These are phyloP conservation scores for Zarea fungicola DNA, from an alignment of 2,329 filamentous ascomycete genomes.

Conservation along the genomic window DNA sequence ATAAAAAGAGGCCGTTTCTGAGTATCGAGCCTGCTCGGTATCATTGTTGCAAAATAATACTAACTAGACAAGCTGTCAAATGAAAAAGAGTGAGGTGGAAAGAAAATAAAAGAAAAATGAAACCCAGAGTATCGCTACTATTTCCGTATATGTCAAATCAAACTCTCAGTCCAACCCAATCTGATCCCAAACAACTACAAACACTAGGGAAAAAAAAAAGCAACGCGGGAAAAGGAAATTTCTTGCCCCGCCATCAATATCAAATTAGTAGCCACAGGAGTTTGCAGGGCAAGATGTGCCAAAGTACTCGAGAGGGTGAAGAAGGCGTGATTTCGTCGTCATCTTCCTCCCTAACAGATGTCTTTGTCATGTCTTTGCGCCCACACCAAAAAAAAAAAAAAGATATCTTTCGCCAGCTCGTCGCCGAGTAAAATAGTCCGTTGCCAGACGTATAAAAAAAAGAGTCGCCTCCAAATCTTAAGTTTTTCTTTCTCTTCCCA, in stretches of 20 bases:
- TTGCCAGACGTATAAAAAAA: conserved; percentile 28
- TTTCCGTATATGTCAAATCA: background rate
- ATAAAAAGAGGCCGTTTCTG: background rate
- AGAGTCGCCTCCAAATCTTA: conserved; percentile 21
- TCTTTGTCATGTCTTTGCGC: too few species aligned
- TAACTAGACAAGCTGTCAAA: background rate
- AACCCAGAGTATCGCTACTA: background rate
- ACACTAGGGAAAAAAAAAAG: conserved; percentile 9
- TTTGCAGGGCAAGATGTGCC: too few species aligned
- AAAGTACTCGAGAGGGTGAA: too few species aligned
- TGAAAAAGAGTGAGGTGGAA: conserved; percentile 9
- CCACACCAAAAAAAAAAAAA: conserved; percentile 16
- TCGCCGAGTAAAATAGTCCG: conserved; percentile 27
- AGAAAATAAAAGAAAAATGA: conserved; percentile 15
- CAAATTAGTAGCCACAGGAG: too few species aligned
- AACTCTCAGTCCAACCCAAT: background rate
- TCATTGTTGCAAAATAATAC: conserved; percentile 2
- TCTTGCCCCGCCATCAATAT: too few species aligned
- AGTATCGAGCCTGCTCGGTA: conserved; percentile 10
- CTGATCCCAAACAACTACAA: conserved; percentile 14
- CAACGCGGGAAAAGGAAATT: too few species aligned
- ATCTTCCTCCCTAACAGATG: too few species aligned
- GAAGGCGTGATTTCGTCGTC: too few species aligned
- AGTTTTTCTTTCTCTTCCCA: background rate
- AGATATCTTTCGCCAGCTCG: conserved; percentile 3